A percentile compares a stretch with the other conserved stretches of the same genome.
These are phyloP conservation scores for Zasmidium cellare DNA, from an alignment of 2,329 filamentous ascomycete genomes.

Conservation along the genomic window DNA sequence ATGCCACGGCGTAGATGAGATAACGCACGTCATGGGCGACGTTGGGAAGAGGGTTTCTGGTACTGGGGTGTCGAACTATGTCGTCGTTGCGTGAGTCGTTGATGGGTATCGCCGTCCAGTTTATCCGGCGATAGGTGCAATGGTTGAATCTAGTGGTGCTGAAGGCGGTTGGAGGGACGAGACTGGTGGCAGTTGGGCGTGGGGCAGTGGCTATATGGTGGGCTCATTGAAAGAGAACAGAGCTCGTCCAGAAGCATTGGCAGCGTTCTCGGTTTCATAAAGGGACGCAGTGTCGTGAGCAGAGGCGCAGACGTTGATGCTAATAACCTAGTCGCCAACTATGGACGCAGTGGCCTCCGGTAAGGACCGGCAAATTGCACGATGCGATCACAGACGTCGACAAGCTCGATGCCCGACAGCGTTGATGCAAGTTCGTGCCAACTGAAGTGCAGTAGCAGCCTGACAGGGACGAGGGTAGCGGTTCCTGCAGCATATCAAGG, in stretches of 20 bases:
- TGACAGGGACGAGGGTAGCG: conserved; percentile 19
- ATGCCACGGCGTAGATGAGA: conserved; percentile 28
- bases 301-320: conserved; percentile 22
- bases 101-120: conserved; percentile 21
- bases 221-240: conserved; percentile 11
- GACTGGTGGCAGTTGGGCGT: not conserved
- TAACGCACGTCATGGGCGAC: conserved; percentile 33
- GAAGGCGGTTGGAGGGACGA: conserved; percentile 4
- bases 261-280: conserved; percentile 11
- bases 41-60: conserved; percentile 4
- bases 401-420: conserved; percentile 19
- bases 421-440: conserved; percentile 20
- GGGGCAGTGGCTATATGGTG: conserved; percentile 13
- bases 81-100: conserved; percentile 1
- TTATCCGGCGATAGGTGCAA: conserved; percentile 16
- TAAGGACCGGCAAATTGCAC: conserved; percentile 18
- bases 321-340: conserved; percentile 23
- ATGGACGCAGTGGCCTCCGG: conserved; percentile 20
- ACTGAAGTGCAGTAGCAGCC: conserved; percentile 14
- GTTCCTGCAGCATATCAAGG: conserved; percentile 23
- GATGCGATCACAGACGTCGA: conserved; percentile 22
- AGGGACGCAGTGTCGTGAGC: conserved; percentile 13
- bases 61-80: conserved; percentile 4
- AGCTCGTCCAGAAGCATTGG: conserved; percentile 19
- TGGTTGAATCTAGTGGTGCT: conserved; percentile 1